Conservation (phyloP, 2,329 filamentous ascomycete genomes). For the Chalara sp. region DNA sequence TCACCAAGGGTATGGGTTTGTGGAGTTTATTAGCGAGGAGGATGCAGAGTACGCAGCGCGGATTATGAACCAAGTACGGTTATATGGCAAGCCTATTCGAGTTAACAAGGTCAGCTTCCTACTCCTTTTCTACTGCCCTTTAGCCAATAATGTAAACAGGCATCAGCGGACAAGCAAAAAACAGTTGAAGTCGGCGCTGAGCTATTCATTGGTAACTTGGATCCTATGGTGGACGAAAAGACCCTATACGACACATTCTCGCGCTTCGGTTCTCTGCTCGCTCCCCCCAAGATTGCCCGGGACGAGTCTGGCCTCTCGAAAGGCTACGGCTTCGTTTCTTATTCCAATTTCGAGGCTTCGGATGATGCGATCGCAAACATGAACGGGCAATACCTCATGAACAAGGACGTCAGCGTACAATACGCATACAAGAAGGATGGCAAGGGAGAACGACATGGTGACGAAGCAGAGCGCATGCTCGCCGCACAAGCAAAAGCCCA, state of each 20-base stretch:
- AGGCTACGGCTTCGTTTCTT: conserved; percentile 94
- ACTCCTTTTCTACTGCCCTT: neutral
- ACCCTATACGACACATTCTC: conserved; percentile 92
- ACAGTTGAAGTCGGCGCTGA: conserved; percentile 91
- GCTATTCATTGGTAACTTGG: conserved; percentile 93
- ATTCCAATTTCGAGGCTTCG: conserved; percentile 85
- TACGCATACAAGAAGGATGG: conserved; percentile 99
- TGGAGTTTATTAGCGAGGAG: conserved; percentile 92
- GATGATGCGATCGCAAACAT: conserved; percentile 88
- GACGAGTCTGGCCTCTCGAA: conserved; percentile 86
- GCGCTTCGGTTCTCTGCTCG: conserved; percentile 80
- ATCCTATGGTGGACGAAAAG: conserved; percentile 91
- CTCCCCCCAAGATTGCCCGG: conserved; percentile 83
- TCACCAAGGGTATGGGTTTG: conserved; percentile 97
- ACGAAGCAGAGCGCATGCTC: conserved; percentile 85
- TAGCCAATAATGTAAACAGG: conserved; percentile 25
- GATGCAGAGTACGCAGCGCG: conserved; percentile 96
- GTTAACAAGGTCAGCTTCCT: conserved; percentile 73
- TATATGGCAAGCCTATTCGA: conserved; percentile 90
- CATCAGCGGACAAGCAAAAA: conserved; percentile 88
- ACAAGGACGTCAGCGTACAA: conserved; percentile 92
- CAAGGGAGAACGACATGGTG: conserved; percentile 92
- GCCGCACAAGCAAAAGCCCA: conserved; percentile 90
- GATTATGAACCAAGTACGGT: conserved; percentile 91
- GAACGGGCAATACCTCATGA: conserved; percentile 94